Evolutionary conservation across 768 basidiomycete species (phyloP), one percentile per base, ranked within the genome.

Genomic region (Phallus indusiatus): DNA sequence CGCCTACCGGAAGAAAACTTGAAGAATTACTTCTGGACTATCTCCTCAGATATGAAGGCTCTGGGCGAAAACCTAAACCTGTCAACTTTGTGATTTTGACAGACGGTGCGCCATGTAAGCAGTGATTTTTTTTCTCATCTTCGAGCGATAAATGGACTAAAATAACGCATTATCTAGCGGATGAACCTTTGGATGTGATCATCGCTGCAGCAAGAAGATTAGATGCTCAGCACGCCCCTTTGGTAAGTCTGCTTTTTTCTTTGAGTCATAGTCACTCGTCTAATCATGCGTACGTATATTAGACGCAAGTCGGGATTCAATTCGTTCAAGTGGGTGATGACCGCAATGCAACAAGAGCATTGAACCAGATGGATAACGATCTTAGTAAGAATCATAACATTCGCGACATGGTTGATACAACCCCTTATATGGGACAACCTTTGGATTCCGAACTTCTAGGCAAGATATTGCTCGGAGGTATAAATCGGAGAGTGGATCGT

Each of bases 361-460:
- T 75, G 16, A 67, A 74, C 57, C 71, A 78, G 56, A 73, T 88
- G 12, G 88, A 89, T 62, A 78, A 87, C 63, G 78, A 74, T 11
- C 69, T 89, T 35, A 64, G 73, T 12, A 63, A 61, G 1, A 70
- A 58, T 5, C 69, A 79, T 64, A 67, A 69, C 21, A 72, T 82
- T 17, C 74, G 82, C 36, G 86, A 88, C 64, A 88, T 88, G 20
- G 84, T 88, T 0, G 86, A 88, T 64, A 86, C 84, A 1, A 84
- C 83, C 0, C 79, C 78, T 5, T 85, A 76, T 63, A 66, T 68
- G 5, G 76, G 72, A 10, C 69, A 75, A 7, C 55, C 71, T 33
- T 62, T 86, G 60, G 75, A 67, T 42, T 74, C 76, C 0, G 76
- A 78, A 21, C 68, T 75, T 59, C 67, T 88, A 60, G 75, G 81